Evolutionary conservation across 345 rosid genomes (phyloP), one percentile per base, ranked within the genome.

Genomic region (Lagerstroemia speciosa): DNA sequence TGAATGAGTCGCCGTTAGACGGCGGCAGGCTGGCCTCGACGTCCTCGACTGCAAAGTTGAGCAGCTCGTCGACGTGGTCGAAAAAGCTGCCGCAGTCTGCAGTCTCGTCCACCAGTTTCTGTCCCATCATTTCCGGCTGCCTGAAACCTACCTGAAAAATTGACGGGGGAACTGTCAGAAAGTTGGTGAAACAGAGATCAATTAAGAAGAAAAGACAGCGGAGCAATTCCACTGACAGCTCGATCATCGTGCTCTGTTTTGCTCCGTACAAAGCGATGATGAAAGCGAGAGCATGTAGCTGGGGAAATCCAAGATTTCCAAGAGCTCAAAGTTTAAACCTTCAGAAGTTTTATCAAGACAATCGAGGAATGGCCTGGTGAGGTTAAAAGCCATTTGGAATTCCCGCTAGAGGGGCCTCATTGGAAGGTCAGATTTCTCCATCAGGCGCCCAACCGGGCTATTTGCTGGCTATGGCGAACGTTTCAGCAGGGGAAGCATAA

Each of bases 11-110:
- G 69, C 43, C 37, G 71, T 70, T 79, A 36, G 75, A 58, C 24
- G 76, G 58, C 29, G 77, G 60, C 27, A 86, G 58, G 38, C 80
- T 78, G 62, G 82, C 78, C 27, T 86, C 90, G 36, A 86, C 74
- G 43, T 91, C 97, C 58, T 85, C 96, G 72, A 73, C 68, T 64
- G 98, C 91, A 64, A 93, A 87, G 64, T 93, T 94, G 67, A 90
- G 83, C 48, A 93, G 75, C 73, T 94, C 95, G 62, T 94, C 99
- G 71, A 93, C 89, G 76, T 91, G 92, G 77, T 91, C 97, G 77
- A 94, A 89, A 89, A 94, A 92, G 85, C 87, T 86, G 37, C 91
- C 90, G 81, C 96, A 94, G 73, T 91, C 98, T 32, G 88, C 78
- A 75, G 92, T 96, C 57, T 48, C 37, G 58, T 89, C 99, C 22